Evolutionary conservation across 73 alveolate species (phyloP).

Genomic region (Breviolum minutum): DNA sequence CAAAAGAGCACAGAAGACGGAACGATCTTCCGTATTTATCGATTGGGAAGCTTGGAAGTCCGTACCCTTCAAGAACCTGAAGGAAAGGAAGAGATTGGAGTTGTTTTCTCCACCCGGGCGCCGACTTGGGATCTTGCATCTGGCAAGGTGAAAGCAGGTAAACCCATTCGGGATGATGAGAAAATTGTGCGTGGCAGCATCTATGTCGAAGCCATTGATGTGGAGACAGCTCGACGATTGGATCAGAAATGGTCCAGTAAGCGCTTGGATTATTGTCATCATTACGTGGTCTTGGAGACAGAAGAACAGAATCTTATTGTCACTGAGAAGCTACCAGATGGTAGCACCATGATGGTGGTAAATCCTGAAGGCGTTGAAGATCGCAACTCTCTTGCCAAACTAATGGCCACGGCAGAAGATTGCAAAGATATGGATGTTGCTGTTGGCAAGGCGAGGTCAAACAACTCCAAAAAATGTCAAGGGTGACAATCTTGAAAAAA

Average conservation of each 20-base stretch:
- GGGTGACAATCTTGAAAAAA: background rate
- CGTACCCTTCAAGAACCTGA: conserved; percentile 78
- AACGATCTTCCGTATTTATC: conserved; percentile 64
- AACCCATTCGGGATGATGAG: conserved; percentile 68
- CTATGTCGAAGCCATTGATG: conserved; percentile 41
- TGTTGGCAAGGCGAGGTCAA: background rate
- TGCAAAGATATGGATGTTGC: conserved; percentile 65
- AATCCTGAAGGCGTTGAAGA: conserved; percentile 76
- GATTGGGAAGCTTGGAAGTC: conserved; percentile 83
- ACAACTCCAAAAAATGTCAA: background rate
- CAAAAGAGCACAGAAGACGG: conserved; percentile 91
- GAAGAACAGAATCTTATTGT: conserved; percentile 55
- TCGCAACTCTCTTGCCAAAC: conserved; percentile 85
- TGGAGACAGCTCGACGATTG: conserved; percentile 15
- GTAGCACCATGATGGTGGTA: conserved; percentile 89
- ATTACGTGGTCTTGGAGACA: conserved; percentile 70
- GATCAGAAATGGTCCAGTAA: conserved; percentile 88
- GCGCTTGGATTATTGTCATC: conserved; percentile 73
- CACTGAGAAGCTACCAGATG: conserved; percentile 78
- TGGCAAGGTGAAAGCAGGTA: conserved; percentile 8
- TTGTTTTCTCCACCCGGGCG: conserved; percentile 73
- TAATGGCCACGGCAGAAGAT: conserved; percentile 56
- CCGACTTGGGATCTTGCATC: conserved; percentile 63
- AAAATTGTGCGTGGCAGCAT: conserved; percentile 67
- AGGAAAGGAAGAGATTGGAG: conserved; percentile 30